These are phyloP conservation scores for Drechslerella stenobrocha DNA, from an alignment of 2,329 filamentous ascomycete species.

Conservation along the genomic window DNA sequence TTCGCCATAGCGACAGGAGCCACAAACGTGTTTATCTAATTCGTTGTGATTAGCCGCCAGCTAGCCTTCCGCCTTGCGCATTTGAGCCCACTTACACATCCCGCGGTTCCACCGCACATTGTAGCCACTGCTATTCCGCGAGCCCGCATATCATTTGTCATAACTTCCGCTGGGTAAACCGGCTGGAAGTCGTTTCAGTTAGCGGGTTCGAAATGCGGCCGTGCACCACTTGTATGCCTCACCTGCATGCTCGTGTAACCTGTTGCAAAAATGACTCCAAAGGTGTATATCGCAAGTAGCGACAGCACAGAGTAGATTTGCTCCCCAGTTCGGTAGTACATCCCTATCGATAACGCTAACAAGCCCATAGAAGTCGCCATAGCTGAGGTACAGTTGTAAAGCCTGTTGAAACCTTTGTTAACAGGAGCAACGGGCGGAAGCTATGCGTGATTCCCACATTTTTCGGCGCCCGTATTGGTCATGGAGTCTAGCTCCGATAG, in stretches of 20 bases:
- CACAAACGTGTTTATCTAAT: slow-evolving; percentile 52
- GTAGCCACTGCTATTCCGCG: slow-evolving; percentile 56
- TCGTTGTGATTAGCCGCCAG: slow-evolving; percentile 30
- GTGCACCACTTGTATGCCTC: background rate
- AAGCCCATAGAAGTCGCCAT: slow-evolving; percentile 56
- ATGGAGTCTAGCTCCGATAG: slow-evolving; percentile 56
- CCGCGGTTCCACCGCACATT: slow-evolving; percentile 55
- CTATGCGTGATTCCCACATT: slow-evolving; percentile 52
- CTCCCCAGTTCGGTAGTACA: slow-evolving; percentile 50
- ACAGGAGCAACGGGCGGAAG: background rate
- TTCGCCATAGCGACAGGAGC: slow-evolving; percentile 51
- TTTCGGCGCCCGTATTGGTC: slow-evolving; percentile 57
- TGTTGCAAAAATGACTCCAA: slow-evolving; percentile 55
- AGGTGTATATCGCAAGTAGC: slow-evolving; percentile 57
- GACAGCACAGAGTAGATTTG: slow-evolving; percentile 56
- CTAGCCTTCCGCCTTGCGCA: too few species aligned
- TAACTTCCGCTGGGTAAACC: slow-evolving; percentile 56
- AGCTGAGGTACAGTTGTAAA: slow-evolving; percentile 55
- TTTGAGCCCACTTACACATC: slow-evolving; percentile 54
- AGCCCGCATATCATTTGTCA: slow-evolving; percentile 56
- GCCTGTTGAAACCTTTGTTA: slow-evolving; percentile 13
- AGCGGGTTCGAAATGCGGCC: background rate
- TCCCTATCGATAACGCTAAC: slow-evolving; percentile 56
- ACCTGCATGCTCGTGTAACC: slow-evolving; percentile 55
- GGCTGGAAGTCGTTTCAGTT: slow-evolving; percentile 15